phyloP scores from a whole-genome alignment of 179 eudicot species.

The Silene coronaria region DNA sequence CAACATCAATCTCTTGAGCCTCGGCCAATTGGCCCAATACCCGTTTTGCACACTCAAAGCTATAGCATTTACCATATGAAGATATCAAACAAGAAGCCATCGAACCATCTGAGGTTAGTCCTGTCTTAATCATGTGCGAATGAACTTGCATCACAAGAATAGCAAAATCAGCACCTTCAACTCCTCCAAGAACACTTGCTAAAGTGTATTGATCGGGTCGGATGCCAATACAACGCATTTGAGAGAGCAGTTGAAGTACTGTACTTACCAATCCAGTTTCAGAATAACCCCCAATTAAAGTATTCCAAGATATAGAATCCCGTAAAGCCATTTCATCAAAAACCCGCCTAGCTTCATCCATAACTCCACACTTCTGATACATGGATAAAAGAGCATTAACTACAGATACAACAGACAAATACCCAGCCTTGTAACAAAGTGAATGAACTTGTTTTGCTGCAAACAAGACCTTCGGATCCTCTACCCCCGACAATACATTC shows the following conservation, averaged over 20 bases:
- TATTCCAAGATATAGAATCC: constrained; percentile 46
- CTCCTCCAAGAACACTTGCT: constrained; percentile 39
- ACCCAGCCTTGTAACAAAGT: constrained; percentile 45
- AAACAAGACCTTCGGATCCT: constrained; percentile 26
- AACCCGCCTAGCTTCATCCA: constrained; percentile 33
- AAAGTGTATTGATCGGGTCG: constrained; percentile 35
- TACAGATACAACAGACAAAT: constrained; percentile 31
- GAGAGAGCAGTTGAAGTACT: constrained; percentile 23
- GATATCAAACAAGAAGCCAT: constrained; percentile 39
- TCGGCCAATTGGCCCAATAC: constrained; percentile 24
- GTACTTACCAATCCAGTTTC: constrained; percentile 25
- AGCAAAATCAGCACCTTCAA: constrained; percentile 21
- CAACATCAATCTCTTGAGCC: constrained; percentile 17
- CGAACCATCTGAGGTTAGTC: constrained; percentile 30
- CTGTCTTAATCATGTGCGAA: constrained; percentile 28
- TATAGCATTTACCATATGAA: constrained; percentile 40
- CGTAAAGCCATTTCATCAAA: constrained; percentile 31
- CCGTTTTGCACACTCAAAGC: constrained; percentile 33
- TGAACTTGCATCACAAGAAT: constrained; percentile 38
- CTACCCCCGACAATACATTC: constrained; percentile 38
- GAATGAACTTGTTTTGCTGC: constrained; percentile 51
- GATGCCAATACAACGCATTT: constrained; percentile 26
- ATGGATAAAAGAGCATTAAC: constrained; percentile 37
- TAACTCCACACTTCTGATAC: constrained; percentile 39
- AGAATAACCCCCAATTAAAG: constrained; percentile 42